Evolutionary conservation across 306 rosid species (phyloP), one percentile per base, ranked within the genome.

Genomic region (Biancaea sappan): DNA sequence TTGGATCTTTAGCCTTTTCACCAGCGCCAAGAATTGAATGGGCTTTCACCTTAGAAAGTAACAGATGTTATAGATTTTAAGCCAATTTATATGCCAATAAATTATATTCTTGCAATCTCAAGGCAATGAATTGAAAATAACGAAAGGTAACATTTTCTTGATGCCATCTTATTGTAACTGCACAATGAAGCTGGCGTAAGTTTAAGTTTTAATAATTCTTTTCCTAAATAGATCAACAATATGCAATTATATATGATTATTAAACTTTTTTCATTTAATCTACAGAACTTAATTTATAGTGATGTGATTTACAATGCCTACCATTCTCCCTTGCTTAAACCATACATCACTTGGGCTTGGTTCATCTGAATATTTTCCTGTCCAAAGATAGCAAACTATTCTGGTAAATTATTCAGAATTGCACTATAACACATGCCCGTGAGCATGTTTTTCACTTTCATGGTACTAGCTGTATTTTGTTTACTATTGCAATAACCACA

Each of bases 1-100:
- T 87, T 16, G 96, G 98, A 77, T 93, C 95, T 87, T 90, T 93
- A 10, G 95, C 98, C 86, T 90, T 93, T 85, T 79, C 95, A 21
- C 88, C 84, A 4, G 87, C 72, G 31, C 93, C 91, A 47, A 69
- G 47, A 80, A 63, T 82, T 57, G 86, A 65, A 79, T 83, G 83
- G 74, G 98, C 96, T 72, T 82, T 86, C 76, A 92, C 88, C 98
- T 92, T 78, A 9, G 47, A 14, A 59, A 38, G 70, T 25, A n/a
- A 79, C 37, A 66, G 51, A 37, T 62, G 57, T 19, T 56, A 26
- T 67, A 24, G 18, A 59, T 29, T n/a, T n/a, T 28, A 66, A 44
- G 67, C 65, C 76, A 65, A 6, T 29, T 72, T 40, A 62, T 35
- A 37, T 26, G 53, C 52, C 68, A 48, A 66, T 50, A 50, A 76